Conservation (phyloP, 495 filamentous ascomycete genomes). For the Neurospora sp. region DNA sequence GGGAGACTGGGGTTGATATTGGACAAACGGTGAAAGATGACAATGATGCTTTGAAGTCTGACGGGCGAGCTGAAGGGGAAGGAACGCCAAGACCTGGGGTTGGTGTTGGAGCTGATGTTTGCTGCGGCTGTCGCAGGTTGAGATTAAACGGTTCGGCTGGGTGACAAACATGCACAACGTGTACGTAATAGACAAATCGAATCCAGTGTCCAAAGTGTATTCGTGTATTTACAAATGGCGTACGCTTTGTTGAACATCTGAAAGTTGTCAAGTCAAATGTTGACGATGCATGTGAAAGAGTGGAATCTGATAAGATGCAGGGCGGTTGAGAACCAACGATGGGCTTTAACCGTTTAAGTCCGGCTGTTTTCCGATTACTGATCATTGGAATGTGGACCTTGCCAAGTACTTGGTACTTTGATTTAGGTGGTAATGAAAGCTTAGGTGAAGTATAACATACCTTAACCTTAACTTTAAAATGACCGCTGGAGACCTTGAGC, state of each 20-base stretch:
- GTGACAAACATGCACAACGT: not conserved
- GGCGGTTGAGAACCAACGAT: not conserved
- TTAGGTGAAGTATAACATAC: too few relatives aligned
- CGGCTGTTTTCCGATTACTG: not conserved
- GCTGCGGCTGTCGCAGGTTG: not conserved
- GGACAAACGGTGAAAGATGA: not conserved
- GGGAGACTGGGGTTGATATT: not conserved
- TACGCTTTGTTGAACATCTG: not conserved
- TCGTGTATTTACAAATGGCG: not conserved
- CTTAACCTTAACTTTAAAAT: not conserved
- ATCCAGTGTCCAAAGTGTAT: not conserved
- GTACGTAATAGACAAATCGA: not conserved
- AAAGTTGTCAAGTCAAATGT: not conserved
- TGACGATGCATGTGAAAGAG: not conserved
- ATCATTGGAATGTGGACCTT: not conserved
- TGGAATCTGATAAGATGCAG: not conserved
- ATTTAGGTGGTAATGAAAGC: too few relatives aligned
- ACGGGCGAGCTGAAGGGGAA: not conserved
- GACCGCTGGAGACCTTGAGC: not conserved
- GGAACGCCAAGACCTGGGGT: not conserved
- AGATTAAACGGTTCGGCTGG: not conserved
- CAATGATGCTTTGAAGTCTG: not conserved
- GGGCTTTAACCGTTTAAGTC: not conserved
- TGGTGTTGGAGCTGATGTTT: not conserved
- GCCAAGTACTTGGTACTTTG: not conserved